Base-by-base conservation (phyloP, 2,329 filamentous ascomycete genomes). In the Tolypocladium ovalisporum region DNA sequence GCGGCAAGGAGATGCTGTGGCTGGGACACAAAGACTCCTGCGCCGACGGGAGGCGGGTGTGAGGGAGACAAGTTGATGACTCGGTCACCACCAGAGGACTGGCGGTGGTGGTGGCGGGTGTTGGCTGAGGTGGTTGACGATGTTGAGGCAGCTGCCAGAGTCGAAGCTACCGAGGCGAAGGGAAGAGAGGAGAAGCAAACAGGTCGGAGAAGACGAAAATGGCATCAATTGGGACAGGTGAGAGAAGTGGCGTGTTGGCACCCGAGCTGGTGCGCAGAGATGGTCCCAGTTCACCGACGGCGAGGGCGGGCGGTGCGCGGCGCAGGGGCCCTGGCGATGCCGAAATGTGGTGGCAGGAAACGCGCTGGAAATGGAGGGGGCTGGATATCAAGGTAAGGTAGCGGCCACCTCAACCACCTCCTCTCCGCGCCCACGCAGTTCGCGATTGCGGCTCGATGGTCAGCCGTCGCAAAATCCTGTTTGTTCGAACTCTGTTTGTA, bases 41-140 rank as follows among this genome's bases (percentile, higher is more conserved):
- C 69, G 63, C 67, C 69, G 65, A 68, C 67, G 63, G 64, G 67
- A 63, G 63, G 62, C 60, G 65, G 67, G 66, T 67, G 66, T 65
- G 65, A 70, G 62, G 72, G 68, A 67, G 75, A 80, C 78, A 81
- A 81, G 72, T 68, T 75, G 78, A 72, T 68, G 60, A 63, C 55
- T 63, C 54, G 58, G 58, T 68, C 70, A 74, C 73, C 75, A 76
- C 74, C 68, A 63, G 39, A 22, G 34, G 24, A 54, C 57, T 56
- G 57, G 57, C 13, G 49, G 57, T 40, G 54, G 17, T 17, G 36
- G n/a, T n/a, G n/a, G 4, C 44, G 56, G 9, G 51, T n/a, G 47
- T 53, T 40, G 54, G 22, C 7, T 10, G 36, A 5, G 32, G 40
- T n/a, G n/a, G 40, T 6, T 6, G 37, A 39, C 1, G 52, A 17